phyloP scores from a whole-genome alignment of 2,329 filamentous ascomycete species.

The Sporothrix curviconia region DNA sequence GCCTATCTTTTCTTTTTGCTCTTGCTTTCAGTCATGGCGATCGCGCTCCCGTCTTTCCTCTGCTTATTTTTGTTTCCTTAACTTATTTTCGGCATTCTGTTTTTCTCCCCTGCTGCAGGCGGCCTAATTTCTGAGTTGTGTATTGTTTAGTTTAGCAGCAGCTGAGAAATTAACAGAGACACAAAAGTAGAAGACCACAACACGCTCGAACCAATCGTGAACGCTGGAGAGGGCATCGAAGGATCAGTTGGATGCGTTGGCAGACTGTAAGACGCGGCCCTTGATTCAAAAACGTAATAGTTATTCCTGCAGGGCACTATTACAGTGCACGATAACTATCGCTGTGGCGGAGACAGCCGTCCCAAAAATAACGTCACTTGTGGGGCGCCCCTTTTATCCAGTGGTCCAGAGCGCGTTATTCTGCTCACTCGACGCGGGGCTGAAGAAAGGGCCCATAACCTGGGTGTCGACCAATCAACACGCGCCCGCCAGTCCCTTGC shows the following conservation, averaged over 20 bases:
- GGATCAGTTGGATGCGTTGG: not conserved
- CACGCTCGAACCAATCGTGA: not conserved
- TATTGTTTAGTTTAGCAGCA: slow-evolving; percentile 16
- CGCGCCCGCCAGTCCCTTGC: not conserved
- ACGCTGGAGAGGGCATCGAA: not conserved
- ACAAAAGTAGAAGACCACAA: not conserved
- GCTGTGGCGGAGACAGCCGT: not conserved
- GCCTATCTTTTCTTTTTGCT: slow-evolving; percentile 28
- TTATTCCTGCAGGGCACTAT: not conserved
- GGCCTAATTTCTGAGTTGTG: slow-evolving; percentile 18
- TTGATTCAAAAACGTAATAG: not conserved
- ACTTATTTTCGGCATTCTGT: slow-evolving; percentile 14
- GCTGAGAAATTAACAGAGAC: slow-evolving; percentile 13
- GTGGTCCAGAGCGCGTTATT: not conserved
- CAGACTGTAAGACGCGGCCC: not conserved
- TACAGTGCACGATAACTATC: not conserved
- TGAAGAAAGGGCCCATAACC: not conserved
- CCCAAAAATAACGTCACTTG: slow-evolving; percentile 10
- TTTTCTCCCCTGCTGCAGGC: slow-evolving; percentile 18
- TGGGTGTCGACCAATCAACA: not conserved
- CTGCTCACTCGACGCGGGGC: slow-evolving; percentile 1
- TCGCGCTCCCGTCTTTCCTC: not conserved
- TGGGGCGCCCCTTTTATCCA: not conserved
- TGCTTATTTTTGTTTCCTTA: slow-evolving; percentile 24
- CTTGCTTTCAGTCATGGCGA: slow-evolving; percentile 15